phyloP scores from a whole-genome alignment of 2,329 filamentous ascomycete species.

The Curvularia lunata region DNA sequence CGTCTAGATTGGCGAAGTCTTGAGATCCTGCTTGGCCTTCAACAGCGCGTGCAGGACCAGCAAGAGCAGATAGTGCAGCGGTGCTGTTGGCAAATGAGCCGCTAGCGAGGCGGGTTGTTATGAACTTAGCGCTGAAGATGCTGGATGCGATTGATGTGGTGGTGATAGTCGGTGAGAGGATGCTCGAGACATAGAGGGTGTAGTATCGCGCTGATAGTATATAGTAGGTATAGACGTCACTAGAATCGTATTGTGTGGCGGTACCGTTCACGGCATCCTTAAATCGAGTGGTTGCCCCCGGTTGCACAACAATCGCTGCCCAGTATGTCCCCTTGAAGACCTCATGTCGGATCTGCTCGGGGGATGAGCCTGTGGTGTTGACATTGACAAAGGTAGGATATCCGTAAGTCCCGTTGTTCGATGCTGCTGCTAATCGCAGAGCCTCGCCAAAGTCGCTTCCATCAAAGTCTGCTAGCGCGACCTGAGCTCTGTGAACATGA shows the following conservation, averaged over 20 bases:
- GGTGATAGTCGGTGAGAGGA: conserved; percentile 14
- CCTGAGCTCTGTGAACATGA: conserved; percentile 15
- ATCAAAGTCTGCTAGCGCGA: conserved; percentile 25
- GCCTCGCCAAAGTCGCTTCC: conserved; percentile 18
- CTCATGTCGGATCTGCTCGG: conserved; percentile 16
- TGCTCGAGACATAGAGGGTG: conserved; percentile 14
- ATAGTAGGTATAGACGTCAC: conserved; percentile 20
- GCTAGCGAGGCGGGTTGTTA: conserved; percentile 19
- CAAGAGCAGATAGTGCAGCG: not conserved
- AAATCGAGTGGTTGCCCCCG: conserved; percentile 17
- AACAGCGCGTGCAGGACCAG: conserved; percentile 3
- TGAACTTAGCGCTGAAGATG: conserved; percentile 13
- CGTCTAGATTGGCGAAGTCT: too few relatives aligned
- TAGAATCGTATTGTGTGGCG: conserved; percentile 12
- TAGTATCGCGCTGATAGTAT: not conserved
- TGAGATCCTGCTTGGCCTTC: too few relatives aligned
- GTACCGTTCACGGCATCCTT: conserved; percentile 19
- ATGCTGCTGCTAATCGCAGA: conserved; percentile 12
- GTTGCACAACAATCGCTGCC: conserved; percentile 18
- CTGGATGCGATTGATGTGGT: conserved; percentile 15
- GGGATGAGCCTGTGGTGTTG: conserved; percentile 8
- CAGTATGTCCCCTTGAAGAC: conserved; percentile 24
- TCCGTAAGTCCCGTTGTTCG: conserved; percentile 20
- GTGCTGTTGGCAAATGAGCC: not conserved
- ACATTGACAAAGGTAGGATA: conserved; percentile 21